phyloP scores from a whole-genome alignment of 768 basidiomycete genomes.

The Basidioascus undulatus region DNA sequence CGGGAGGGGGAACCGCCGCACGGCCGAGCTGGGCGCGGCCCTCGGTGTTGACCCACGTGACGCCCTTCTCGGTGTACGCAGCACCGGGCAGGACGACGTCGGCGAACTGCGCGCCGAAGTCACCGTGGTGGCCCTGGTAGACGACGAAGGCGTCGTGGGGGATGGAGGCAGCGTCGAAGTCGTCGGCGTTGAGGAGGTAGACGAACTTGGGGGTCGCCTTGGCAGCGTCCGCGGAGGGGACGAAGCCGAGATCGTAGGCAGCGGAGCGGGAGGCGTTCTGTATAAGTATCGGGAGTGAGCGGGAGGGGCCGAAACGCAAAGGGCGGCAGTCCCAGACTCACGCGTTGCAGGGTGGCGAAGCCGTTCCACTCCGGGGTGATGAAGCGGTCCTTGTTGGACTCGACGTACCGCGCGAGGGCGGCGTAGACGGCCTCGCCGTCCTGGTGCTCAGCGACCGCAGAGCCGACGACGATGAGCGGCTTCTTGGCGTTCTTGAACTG shows the following conservation, averaged over 20 bases:
- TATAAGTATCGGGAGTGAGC: neutral
- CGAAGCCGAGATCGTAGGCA: constrained; percentile 84
- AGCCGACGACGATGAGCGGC: constrained; percentile 82
- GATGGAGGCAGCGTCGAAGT: constrained; percentile 64
- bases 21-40: constrained; percentile 76
- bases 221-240: constrained; percentile 55
- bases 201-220: constrained; percentile 69
- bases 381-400: constrained; percentile 46
- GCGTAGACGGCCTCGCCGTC: constrained; percentile 60
- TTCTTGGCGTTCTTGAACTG: constrained; percentile 75
- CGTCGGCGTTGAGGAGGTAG: constrained; percentile 90
- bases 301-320: neutral
- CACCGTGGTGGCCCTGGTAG: constrained; percentile 97
- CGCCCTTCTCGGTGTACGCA: constrained; percentile 78
- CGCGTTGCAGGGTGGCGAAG: constrained; percentile 74
- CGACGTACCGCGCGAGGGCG: constrained; percentile 51
- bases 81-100: constrained; percentile 81
- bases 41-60: constrained; percentile 93
- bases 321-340: constrained; percentile 20
- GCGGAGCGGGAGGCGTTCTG: constrained; percentile 79
- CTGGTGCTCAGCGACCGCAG: constrained; percentile 56
- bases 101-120: constrained; percentile 86
- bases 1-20: constrained; percentile 81
- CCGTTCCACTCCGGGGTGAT: constrained; percentile 87
- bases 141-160: constrained; percentile 86